phyloP scores from a whole-genome alignment of 352 stramenopile species.

The Lagenidium sp. region DNA sequence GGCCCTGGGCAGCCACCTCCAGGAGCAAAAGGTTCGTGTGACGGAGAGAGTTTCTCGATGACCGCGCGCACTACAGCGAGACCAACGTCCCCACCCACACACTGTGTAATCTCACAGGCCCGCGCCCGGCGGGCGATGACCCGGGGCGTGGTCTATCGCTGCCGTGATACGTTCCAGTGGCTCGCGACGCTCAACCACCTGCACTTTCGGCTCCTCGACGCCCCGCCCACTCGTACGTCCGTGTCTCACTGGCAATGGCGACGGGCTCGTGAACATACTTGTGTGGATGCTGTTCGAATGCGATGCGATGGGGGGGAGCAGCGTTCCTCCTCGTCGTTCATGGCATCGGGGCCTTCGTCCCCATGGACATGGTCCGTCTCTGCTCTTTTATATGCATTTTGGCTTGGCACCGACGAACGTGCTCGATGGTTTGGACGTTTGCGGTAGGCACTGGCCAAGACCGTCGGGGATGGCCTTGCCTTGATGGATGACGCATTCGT shows the following conservation, averaged over 20 bases:
- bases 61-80: no score
- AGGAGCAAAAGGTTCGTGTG: slow-evolving; percentile 2
- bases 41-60: not conserved
- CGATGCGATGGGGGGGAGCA: no score
- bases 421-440: no score
- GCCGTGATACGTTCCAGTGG: slow-evolving; percentile 63
- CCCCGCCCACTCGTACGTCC: slow-evolving; percentile 30
- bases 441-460: slow-evolving; percentile 41
- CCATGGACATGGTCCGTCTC: slow-evolving; percentile 55
- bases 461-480: slow-evolving; percentile 37
- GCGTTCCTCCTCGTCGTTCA: slow-evolving; percentile 54
- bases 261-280: no score
- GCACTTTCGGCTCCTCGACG: slow-evolving; percentile 49
- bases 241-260: not conserved
- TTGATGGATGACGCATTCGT: slow-evolving; percentile 55
- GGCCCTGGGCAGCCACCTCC: not conserved
- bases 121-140: slow-evolving; percentile 9
- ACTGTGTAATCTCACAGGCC: not conserved
- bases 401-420: slow-evolving; percentile 1
- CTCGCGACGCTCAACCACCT: slow-evolving; percentile 65
- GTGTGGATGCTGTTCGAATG: no score
- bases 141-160: slow-evolving; percentile 33
- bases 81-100: not conserved
- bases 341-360: slow-evolving; percentile 48
- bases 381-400: no score